Percentiles rank a stretch among this genome's conserved stretches.
Conservation (phyloP, 2,329 filamentous ascomycete genomes). For the Alternaria consortialis region DNA sequence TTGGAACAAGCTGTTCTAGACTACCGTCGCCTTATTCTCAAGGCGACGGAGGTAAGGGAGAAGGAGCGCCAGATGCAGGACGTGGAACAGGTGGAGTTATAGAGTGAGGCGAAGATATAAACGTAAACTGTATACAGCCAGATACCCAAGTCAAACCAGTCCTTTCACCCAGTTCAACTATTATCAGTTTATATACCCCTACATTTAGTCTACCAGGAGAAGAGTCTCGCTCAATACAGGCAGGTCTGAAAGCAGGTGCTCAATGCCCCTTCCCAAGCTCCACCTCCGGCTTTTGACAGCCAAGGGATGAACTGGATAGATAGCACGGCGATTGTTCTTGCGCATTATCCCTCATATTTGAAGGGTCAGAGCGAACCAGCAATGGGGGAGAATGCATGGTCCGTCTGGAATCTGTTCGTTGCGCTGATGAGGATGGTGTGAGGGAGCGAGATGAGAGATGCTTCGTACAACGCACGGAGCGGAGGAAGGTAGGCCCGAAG, state of each 20-base stretch:
- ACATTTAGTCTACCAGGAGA: conserved; percentile 49
- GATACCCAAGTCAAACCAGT: not conserved
- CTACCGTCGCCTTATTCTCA: conserved; percentile 67
- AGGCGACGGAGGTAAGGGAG: conserved; percentile 38
- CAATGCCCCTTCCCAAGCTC: conserved; percentile 24
- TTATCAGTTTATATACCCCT: conserved; percentile 31
- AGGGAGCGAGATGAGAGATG: conserved; percentile 3
- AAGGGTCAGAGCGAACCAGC: conserved; percentile 35
- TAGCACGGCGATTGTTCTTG: conserved; percentile 34
- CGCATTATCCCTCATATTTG: conserved; percentile 20
- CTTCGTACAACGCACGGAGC: not conserved
- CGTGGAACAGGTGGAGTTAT: conserved; percentile 34
- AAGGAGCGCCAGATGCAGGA: conserved; percentile 11
- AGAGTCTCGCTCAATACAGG: conserved; percentile 42
- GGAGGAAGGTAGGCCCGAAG: not conserved
- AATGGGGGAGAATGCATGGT: conserved; percentile 29
- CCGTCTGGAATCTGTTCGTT: conserved; percentile 42
- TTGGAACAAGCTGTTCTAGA: conserved; percentile 80
- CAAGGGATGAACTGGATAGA: conserved; percentile 15
- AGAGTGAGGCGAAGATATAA: not conserved
- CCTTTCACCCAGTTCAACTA: not conserved
- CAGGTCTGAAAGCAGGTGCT: conserved; percentile 46
- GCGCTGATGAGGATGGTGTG: conserved; percentile 31
- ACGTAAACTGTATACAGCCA: not conserved
- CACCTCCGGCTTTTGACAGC: not conserved